Evolutionary conservation across 2,329 filamentous ascomycete species (phyloP).

Genomic region (Sarocladiaceae sp.): DNA sequence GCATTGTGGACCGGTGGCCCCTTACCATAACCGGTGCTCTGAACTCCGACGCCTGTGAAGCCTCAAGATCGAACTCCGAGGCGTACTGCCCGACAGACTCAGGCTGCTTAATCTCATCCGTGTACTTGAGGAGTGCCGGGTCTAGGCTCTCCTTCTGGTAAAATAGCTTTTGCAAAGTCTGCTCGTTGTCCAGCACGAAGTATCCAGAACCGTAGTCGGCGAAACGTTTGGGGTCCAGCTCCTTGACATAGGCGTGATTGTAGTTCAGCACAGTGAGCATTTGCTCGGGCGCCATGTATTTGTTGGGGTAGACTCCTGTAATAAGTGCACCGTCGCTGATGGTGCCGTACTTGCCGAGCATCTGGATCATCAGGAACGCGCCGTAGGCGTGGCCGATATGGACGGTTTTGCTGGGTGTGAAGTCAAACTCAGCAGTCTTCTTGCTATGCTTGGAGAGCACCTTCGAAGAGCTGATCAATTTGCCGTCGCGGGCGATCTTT

Average conservation of each 20-base stretch:
- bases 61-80: not conserved
- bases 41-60: not conserved
- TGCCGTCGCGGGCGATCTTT: not conserved
- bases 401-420: not conserved
- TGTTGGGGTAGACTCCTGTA: not conserved
- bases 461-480: not conserved
- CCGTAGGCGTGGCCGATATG: slow-evolving; percentile 4
- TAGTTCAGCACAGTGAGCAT: not conserved
- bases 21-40: not conserved
- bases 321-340: slow-evolving; percentile 1
- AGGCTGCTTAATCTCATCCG: slow-evolving; percentile 1
- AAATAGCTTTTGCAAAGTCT: slow-evolving; percentile 3
- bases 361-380: not conserved
- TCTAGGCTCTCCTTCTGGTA: slow-evolving; percentile 1
- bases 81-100: slow-evolving; percentile 5
- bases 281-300: not conserved
- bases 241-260: slow-evolving; percentile 1
- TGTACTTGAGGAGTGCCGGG: not conserved
- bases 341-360: slow-evolving; percentile 4
- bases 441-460: not conserved
- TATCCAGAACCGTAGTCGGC: slow-evolving; percentile 1
- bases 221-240: not conserved
- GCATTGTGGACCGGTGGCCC: not conserved
- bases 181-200: not conserved
- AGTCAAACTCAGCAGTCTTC: not conserved